These are phyloP conservation scores for Ganoderma lucidum DNA, from an alignment of 1,284 basidiomycete genomes.

Conservation along the genomic window DNA sequence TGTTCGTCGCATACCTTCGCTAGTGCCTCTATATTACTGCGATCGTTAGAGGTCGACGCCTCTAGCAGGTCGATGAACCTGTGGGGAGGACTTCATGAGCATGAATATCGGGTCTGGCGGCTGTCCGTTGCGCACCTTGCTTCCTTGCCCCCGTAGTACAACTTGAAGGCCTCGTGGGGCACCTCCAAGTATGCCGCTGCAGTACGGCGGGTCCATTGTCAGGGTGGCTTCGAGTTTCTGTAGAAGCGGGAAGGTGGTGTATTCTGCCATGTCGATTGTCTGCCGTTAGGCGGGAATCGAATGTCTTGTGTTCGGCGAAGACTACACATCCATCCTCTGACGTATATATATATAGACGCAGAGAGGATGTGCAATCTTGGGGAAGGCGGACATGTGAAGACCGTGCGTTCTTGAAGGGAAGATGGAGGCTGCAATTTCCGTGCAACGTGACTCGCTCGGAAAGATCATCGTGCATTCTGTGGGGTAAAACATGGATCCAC, in stretches of 20 bases:
- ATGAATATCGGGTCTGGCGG: not conserved
- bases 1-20: constrained; percentile 43
- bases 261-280: not conserved
- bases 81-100: not conserved
- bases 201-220: constrained; percentile 5
- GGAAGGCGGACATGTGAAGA: no score
- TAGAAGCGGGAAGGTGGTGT: not conserved
- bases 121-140: constrained; percentile 12
- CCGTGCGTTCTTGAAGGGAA: no score
- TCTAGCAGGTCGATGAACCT: constrained; percentile 1
- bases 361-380: no score
- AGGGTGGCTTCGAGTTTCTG: not conserved
- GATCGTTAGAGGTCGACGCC: not conserved
- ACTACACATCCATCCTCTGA: no score
- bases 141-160: constrained; percentile 22
- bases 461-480: no score
- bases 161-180: not conserved
- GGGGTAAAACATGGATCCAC: no score
- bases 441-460: no score
- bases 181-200: constrained; percentile 9
- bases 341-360: no score
- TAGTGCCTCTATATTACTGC: not conserved
- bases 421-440: no score
- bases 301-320: no score
- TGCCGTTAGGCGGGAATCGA: not conserved